phyloP scores from a whole-genome alignment of 208 protist species.

The Crithidia acanthocephali region DNA sequence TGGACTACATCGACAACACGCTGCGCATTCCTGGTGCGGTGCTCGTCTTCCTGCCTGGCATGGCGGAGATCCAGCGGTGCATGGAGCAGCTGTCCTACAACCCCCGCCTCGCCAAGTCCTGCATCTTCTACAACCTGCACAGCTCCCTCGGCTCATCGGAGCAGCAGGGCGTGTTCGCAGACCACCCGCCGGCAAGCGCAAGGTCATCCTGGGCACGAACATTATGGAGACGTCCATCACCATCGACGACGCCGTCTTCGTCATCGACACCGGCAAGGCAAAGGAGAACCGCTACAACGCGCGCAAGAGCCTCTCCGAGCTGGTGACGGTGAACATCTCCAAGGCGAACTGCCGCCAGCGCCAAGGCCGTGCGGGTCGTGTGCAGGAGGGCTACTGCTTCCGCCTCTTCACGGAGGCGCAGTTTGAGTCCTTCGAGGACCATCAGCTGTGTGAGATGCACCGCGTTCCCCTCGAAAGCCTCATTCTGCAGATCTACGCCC shows the following conservation, averaged over 20 bases:
- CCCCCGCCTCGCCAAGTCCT: constrained; percentile 42
- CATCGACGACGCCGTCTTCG: constrained; percentile 97
- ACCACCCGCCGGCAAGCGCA: constrained; percentile 88
- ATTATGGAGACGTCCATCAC: constrained; percentile 99
- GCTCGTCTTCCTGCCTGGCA: constrained; percentile 97
- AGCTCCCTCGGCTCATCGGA: constrained; percentile 91
- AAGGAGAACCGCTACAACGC: constrained; percentile 96
- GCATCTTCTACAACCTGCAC: constrained; percentile 93
- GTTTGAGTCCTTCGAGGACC: constrained; percentile 82
- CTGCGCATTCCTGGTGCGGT: constrained; percentile 83
- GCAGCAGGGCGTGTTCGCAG: constrained; percentile 94
- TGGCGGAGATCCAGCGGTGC: constrained; percentile 93
- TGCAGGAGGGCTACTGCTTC: constrained; percentile 95
- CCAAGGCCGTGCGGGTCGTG: constrained; percentile 96
- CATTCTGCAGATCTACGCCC: constrained; percentile 93
- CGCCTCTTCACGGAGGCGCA: constrained; percentile 93
- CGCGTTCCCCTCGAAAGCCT: constrained; percentile 96
- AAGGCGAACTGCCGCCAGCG: constrained; percentile 96
- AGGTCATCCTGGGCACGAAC: constrained; percentile 97
- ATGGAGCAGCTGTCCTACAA: constrained; percentile 86
- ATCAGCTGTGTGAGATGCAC: constrained; percentile 96
- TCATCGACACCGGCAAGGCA: constrained; percentile 97
- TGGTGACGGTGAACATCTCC: constrained; percentile 93
- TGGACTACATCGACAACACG: constrained; percentile 82
- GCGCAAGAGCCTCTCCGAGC: constrained; percentile 73